Evolutionary conservation across 2,329 filamentous ascomycete genomes (phyloP).

Genomic region (Beauveria scarabaeidicola): DNA sequence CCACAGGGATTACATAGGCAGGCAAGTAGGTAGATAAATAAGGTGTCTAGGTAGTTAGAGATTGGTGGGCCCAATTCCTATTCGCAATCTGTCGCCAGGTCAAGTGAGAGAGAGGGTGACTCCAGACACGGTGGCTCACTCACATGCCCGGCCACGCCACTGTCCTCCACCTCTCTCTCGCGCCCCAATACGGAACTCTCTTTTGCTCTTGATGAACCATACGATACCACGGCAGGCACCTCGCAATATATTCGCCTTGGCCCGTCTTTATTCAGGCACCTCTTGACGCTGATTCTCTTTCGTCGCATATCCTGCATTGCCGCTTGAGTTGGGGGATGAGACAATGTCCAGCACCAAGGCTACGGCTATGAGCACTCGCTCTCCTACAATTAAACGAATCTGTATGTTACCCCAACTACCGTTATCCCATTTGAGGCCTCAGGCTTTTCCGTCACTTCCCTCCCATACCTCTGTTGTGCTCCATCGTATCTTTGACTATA

Average conservation of each 20-base stretch:
- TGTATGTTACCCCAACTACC: conserved; percentile 39
- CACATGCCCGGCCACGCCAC: background rate
- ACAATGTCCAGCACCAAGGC: conserved; percentile 7
- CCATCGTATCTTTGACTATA: too few species aligned
- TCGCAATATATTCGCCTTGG: background rate
- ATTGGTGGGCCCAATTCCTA: too few species aligned
- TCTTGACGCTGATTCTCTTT: background rate
- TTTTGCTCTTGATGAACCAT: background rate
- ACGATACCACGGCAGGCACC: background rate
- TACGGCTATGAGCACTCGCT: conserved; percentile 54
- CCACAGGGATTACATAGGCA: background rate
- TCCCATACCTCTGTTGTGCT: background rate
- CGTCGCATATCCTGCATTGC: background rate
- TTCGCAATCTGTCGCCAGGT: too few species aligned
- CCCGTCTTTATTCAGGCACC: background rate
- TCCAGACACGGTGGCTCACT: conserved; percentile 9
- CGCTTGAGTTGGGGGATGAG: background rate
- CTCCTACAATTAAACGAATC: conserved; percentile 77
- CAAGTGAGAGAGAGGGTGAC: background rate
- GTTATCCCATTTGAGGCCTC: background rate
- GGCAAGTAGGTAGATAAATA: background rate
- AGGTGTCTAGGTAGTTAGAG: too few species aligned
- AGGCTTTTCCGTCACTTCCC: background rate
- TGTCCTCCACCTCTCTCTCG: background rate
- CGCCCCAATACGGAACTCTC: background rate